Conservation (phyloP, 2,329 filamentous ascomycete species). For the Xylariaceae sp. region DNA sequence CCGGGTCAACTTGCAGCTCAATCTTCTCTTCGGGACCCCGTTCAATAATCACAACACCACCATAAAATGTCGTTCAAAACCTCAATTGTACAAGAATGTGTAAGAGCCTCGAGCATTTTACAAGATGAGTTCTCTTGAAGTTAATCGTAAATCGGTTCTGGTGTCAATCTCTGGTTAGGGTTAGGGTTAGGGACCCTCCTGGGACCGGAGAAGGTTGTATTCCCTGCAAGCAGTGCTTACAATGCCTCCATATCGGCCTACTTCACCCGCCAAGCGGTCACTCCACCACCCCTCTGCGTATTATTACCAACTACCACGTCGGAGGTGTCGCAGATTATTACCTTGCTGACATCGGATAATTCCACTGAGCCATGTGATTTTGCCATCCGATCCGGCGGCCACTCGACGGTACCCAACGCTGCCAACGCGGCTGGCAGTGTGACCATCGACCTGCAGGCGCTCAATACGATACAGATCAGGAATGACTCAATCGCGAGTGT, state of each 20-base stretch:
- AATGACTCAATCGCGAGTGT: conserved; percentile 25
- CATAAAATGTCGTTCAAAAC: background rate
- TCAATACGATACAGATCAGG: conserved; percentile 1
- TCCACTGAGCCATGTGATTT: conserved; percentile 1
- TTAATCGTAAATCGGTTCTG: background rate
- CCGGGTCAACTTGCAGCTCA: background rate
- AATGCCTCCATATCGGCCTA: background rate
- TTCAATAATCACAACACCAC: background rate
- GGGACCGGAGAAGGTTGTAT: background rate
- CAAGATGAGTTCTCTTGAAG: background rate
- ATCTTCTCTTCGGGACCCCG: background rate
- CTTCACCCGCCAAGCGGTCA: background rate
- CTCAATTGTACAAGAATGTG: background rate
- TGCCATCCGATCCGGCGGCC: conserved; percentile 7
- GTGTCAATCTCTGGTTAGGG: background rate
- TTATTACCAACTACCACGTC: background rate
- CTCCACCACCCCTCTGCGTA: background rate
- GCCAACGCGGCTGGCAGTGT: conserved; percentile 3
- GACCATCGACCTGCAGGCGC: conserved; percentile 7
- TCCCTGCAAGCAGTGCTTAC: background rate
- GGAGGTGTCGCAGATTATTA: background rate
- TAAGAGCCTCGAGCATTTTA: background rate
- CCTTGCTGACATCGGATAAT: background rate
- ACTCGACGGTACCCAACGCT: conserved; percentile 1
- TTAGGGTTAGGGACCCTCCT: too few relatives aligned